Evolutionary conservation across 257 asterid species (phyloP), one percentile per base, ranked within the genome.

Genomic region (Solanum stenotomum): DNA sequence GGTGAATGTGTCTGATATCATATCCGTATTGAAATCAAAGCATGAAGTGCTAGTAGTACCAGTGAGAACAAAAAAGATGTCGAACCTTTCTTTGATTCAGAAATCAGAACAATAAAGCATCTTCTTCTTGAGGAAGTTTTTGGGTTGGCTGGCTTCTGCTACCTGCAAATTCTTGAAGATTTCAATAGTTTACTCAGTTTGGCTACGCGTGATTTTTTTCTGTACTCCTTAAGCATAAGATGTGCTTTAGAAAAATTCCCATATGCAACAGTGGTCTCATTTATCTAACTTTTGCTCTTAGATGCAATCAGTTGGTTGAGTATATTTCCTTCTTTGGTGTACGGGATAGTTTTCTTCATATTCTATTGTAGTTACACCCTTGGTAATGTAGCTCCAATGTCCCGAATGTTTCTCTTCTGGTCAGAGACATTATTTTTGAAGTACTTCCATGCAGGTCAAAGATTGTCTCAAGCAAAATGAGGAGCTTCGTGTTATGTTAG

Each of bases 401-500:
- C 15, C 25, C 0, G 37, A 79, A 27, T 44, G n/a, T 79, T 33
- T 46, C 68, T 81, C 65, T 81, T 46, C 65, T 29, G 85, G 85
- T 81, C 63, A 40, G 46, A n/a, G 63, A 23, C 63, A 78, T 78
- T 40, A 40, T 78, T 78, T 78, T 78, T 78, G 84, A 42, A 42
- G 85, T 46, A 81, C 87, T 84, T 42, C 59, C 40, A 29, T 89
- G 87, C 92, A 96, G 99, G 98, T 95, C 87, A 96, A 93, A 93
- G 92, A 89, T 85, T 95, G 98, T 89, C 92, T 95, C 67, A 93
- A 89, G 87, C 96, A 95, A 90, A 96, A 96, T 88, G 98, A 93
- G 91, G 98, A 95, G 89, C 98, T 95, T 68, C 98, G 98, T 87
- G 92, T 90, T 86, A 84, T 90, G 92, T 90, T 97, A 83, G 95